Evolutionary conservation across 352 stramenopile species (phyloP).

Genomic region (Phytopythium montanum): DNA sequence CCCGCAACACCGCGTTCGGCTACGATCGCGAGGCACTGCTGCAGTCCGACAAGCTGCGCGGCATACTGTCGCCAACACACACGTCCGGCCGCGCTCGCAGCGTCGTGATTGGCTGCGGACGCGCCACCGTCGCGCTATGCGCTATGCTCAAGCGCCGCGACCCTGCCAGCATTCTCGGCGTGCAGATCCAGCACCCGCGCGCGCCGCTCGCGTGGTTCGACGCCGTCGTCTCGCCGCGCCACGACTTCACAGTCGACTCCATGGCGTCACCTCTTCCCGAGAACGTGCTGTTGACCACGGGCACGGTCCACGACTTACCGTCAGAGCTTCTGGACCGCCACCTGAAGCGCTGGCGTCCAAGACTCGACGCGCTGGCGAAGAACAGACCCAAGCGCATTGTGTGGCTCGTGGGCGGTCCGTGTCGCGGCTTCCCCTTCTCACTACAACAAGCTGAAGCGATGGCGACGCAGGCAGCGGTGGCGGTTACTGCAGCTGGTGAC

Average conservation of each 20-base stretch:
- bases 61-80: background rate
- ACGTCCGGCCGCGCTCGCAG: slow-evolving; percentile 12
- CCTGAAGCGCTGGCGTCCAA: slow-evolving; percentile 14
- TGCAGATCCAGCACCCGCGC: slow-evolving; percentile 78
- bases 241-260: slow-evolving; percentile 34
- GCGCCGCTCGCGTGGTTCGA: slow-evolving; percentile 51
- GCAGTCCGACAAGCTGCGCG: background rate
- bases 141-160: slow-evolving; percentile 37
- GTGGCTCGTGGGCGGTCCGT: slow-evolving; percentile 66
- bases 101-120: slow-evolving; percentile 68
- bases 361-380: slow-evolving; percentile 22
- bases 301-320: slow-evolving; percentile 46
- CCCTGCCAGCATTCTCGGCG: slow-evolving; percentile 34
- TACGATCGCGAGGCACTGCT: slow-evolving; percentile 18
- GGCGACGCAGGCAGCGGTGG: slow-evolving; percentile 30
- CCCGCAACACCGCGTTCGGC: slow-evolving; percentile 42
- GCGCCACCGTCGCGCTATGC: slow-evolving; percentile 61
- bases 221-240: slow-evolving; percentile 51
- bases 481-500: slow-evolving; percentile 13
- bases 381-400: slow-evolving; percentile 20
- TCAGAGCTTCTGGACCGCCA: slow-evolving; percentile 21
- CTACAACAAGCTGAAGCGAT: slow-evolving; percentile 31
- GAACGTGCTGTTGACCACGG: slow-evolving; percentile 47
- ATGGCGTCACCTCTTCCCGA: background rate
- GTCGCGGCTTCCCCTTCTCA: slow-evolving; percentile 55